Conservation (phyloP, 2,329 filamentous ascomycete genomes). For the Fusarium circinatum region DNA sequence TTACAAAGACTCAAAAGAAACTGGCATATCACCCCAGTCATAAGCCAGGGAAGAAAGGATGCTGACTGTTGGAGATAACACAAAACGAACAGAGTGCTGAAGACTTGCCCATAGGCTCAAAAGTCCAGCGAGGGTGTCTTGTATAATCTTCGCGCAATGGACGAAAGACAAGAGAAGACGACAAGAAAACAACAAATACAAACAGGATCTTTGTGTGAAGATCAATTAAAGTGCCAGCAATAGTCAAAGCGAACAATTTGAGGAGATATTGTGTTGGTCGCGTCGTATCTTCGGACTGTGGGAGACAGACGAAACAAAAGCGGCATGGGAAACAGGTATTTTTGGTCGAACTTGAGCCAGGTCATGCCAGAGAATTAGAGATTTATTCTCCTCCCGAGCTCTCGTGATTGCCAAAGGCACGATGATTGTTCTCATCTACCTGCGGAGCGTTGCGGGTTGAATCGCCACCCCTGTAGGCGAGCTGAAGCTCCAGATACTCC, state of each 20-base stretch:
- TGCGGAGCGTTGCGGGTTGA: not conserved
- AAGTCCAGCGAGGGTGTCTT: not conserved
- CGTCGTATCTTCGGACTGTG: not conserved
- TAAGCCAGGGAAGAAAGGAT: not conserved
- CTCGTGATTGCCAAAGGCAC: not conserved
- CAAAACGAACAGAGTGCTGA: not conserved
- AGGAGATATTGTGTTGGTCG: too few relatives aligned
- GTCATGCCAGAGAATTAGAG: accelerated
- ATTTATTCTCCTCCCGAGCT: not conserved
- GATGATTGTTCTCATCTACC: not conserved
- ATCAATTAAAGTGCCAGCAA: not conserved
- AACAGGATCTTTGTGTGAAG: too few relatives aligned
- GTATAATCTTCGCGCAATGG: not conserved
- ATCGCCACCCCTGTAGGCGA: not conserved
- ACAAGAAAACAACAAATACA: not conserved
- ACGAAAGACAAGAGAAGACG: not conserved
- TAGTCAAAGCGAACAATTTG: not conserved
- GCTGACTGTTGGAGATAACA: not conserved
- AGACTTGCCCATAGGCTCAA: not conserved
- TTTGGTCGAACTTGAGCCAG: not conserved
- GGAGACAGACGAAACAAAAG: not conserved
- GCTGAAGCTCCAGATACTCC: not conserved
- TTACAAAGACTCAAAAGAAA: not conserved
- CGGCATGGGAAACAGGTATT: not conserved
- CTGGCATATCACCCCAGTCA: not conserved